These are phyloP conservation scores for Sicyos edulis DNA, from an alignment of 306 rosid species.

Conservation along the genomic window DNA sequence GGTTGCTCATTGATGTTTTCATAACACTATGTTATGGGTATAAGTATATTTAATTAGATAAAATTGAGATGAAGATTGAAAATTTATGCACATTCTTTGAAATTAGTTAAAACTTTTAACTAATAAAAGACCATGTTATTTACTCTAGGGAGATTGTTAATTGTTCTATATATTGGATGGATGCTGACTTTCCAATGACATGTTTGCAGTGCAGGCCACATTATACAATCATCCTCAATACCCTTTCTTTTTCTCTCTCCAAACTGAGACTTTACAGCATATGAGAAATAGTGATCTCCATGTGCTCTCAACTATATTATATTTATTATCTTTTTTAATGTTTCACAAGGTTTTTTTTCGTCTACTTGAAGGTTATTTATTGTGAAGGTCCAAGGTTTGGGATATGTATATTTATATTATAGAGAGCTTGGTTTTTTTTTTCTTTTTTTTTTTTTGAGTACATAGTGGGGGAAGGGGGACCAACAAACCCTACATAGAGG, in stretches of 20 bases:
- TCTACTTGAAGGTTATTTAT: not conserved
- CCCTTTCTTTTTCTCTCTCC: not conserved
- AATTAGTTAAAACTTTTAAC: too few species aligned
- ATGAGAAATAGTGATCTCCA: conserved; percentile 13
- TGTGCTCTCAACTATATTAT: not conserved
- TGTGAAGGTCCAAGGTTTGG: too few species aligned
- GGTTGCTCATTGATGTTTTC: too few species aligned
- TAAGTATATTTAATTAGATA: too few species aligned
- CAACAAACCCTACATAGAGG: too few species aligned
- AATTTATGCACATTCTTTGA: too few species aligned
- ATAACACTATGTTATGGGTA: too few species aligned
- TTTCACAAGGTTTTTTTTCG: not conserved
- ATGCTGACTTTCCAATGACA: conserved; percentile 16
- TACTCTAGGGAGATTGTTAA: too few species aligned
- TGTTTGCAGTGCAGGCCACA: conserved; percentile 4
- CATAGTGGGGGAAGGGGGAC: too few species aligned
- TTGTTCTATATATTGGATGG: not conserved
- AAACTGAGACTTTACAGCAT: conserved; percentile 1
- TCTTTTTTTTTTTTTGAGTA: too few species aligned
- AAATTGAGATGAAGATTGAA: too few species aligned
- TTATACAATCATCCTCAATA: not conserved
- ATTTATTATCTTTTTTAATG: not conserved
- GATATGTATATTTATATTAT: not conserved
- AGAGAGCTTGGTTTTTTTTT: not conserved
- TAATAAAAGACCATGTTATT: too few species aligned